A percentile compares a stretch with the other conserved stretches of the same genome.
Conservation (phyloP, 1,139 yeast genomes). For the Ogataea hybrid region DNA sequence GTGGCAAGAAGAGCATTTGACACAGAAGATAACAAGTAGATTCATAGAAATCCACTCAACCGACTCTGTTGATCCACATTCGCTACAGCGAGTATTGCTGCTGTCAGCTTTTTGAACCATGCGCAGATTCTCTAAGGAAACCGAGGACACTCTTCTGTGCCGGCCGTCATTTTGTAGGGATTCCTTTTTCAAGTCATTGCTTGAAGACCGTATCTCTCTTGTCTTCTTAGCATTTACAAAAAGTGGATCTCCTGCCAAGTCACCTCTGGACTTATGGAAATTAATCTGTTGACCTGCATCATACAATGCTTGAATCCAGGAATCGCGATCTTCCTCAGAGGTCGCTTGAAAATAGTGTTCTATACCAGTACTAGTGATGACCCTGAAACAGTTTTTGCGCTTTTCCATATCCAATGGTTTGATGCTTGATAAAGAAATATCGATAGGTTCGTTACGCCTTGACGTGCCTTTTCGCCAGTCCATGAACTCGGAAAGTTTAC, state of each 20-base stretch:
- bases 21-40: conserved; percentile 69
- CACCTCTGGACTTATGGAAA: conserved; percentile 10
- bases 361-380: conserved; percentile 66
- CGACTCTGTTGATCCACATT: conserved; percentile 61
- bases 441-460: conserved; percentile 68
- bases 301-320: conserved; percentile 64
- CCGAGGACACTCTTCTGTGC: conserved; percentile 32
- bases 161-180: conserved; percentile 5
- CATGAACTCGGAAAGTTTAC: conserved; percentile 66
- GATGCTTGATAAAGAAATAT: conserved; percentile 68
- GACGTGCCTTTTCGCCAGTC: conserved; percentile 78
- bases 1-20: conserved; percentile 71
- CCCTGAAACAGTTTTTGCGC: conserved; percentile 67
- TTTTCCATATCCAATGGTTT: conserved; percentile 47
- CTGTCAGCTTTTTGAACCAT: conserved; percentile 49
- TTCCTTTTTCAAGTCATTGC: background rate
- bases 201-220: background rate
- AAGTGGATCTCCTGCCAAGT: background rate
- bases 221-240: background rate
- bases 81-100: conserved; percentile 72
- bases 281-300: conserved; percentile 40
- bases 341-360: conserved; percentile 79
- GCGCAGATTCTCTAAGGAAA: conserved; percentile 33
- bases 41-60: conserved; percentile 93
- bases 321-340: conserved; percentile 63